Evolutionary conservation across 106 monocot genomes (phyloP).

Genomic region (Ottelia alismoides): DNA sequence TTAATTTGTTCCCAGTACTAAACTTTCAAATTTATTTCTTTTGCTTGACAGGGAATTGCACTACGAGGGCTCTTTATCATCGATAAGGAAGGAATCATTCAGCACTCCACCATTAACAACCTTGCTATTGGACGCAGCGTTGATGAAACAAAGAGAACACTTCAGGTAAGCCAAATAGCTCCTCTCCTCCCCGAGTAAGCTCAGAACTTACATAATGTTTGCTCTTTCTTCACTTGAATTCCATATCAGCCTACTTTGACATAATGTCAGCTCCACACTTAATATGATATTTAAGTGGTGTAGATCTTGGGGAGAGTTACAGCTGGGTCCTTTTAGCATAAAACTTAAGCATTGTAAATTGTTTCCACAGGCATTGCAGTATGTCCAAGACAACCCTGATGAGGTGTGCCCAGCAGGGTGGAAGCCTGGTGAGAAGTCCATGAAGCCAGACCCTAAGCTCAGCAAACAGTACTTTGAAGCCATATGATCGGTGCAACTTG

Average conservation of each 20-base stretch:
- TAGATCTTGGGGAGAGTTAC: too few species aligned
- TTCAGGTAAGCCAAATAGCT: too few species aligned
- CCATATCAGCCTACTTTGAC: too few species aligned
- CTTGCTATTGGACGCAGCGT: slow-evolving; percentile 89
- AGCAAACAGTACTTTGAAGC: slow-evolving; percentile 84
- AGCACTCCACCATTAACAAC: slow-evolving; percentile 90
- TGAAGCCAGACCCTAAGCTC: slow-evolving; percentile 90
- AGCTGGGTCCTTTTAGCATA: too few species aligned
- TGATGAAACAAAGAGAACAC: slow-evolving; percentile 90
- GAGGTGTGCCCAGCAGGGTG: slow-evolving; percentile 97
- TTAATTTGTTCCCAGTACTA: too few species aligned
- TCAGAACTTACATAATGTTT: too few species aligned
- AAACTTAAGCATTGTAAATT: too few species aligned
- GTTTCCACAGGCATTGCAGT: slow-evolving; percentile 58
- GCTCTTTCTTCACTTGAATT: too few species aligned
- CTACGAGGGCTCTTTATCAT: slow-evolving; percentile 86
- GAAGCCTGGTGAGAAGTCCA: slow-evolving; percentile 92
- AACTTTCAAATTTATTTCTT: background rate
- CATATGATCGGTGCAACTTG: too few species aligned
- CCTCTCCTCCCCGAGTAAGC: too few species aligned
- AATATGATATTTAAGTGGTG: too few species aligned
- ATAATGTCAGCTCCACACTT: too few species aligned
- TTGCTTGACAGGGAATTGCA: slow-evolving; percentile 66
- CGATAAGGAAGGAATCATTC: slow-evolving; percentile 92
- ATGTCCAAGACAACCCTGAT: slow-evolving; percentile 87